Evolutionary conservation across 768 basidiomycete genomes (phyloP).

Genomic region (Termitomyces sp.): DNA sequence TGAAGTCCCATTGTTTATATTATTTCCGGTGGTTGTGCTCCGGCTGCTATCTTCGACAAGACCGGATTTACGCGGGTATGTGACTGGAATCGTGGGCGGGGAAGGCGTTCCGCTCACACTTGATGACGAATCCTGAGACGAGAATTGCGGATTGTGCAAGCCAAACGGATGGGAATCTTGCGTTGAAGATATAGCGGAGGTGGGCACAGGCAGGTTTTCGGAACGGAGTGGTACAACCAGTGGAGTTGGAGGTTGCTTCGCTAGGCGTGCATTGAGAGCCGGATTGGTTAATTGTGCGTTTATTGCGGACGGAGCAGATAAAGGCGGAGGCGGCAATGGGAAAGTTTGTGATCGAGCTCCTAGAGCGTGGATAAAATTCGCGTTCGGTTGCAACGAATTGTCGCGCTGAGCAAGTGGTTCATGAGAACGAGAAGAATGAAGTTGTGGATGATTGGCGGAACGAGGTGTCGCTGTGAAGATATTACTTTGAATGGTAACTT

Average conservation of each 20-base stretch:
- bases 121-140: constrained; percentile 1
- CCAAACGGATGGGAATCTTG: constrained; percentile 28
- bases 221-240: constrained; percentile 36
- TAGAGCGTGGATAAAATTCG: constrained; percentile 11
- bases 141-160: constrained; percentile 3
- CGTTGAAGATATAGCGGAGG: constrained; percentile 26
- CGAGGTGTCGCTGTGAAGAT: constrained; percentile 25
- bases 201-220: constrained; percentile 29
- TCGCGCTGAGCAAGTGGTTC: constrained; percentile 33
- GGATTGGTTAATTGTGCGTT: constrained; percentile 11
- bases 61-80: constrained; percentile 33
- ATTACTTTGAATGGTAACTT: constrained; percentile 11
- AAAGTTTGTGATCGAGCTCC: constrained; percentile 16
- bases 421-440: constrained; percentile 38
- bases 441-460: constrained; percentile 22
- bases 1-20: constrained; percentile 10
- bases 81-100: constrained; percentile 8
- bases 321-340: constrained; percentile 20
- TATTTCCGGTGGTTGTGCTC: constrained; percentile 12
- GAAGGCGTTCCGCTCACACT: constrained; percentile 5
- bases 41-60: constrained; percentile 29
- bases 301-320: constrained; percentile 17
- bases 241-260: constrained; percentile 34
- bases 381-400: constrained; percentile 20
- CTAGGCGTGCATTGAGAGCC: constrained; percentile 18